Conservation (phyloP, 495 filamentous ascomycete genomes). For the Darksidea phi region DNA sequence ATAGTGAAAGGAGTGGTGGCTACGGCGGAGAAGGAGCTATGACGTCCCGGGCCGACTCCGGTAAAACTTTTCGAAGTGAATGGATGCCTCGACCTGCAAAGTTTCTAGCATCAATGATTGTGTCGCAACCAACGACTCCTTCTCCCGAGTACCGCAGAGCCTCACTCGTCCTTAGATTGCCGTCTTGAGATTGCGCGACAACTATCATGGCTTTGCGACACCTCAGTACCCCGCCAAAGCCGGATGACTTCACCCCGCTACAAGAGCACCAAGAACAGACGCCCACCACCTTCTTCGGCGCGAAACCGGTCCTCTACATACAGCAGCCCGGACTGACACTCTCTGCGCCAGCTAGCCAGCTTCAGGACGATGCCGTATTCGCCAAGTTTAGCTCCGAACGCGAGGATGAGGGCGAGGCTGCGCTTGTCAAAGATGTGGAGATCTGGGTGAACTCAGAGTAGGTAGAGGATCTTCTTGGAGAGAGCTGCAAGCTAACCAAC, state of each 20-base stretch:
- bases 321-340: conserved; percentile 64
- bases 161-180: too few relatives aligned
- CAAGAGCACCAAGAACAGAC: conserved; percentile 80
- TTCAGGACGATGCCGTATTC: conserved; percentile 35
- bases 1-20: too few relatives aligned
- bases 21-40: neutral
- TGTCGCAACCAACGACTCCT: neutral
- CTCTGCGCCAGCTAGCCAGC: conserved; percentile 48
- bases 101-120: neutral
- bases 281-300: conserved; percentile 76
- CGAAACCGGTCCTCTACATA: conserved; percentile 77
- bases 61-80: neutral
- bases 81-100: neutral
- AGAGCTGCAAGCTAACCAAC: neutral
- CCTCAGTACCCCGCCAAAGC: conserved; percentile 44
- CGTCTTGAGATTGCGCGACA: too few relatives aligned
- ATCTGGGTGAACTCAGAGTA: conserved; percentile 80
- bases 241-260: conserved; percentile 66
- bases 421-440: conserved; percentile 57
- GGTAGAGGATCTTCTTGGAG: conserved; percentile 36
- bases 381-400: conserved; percentile 18
- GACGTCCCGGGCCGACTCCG: neutral
- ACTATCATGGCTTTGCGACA: conserved; percentile 27
- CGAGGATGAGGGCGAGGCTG: conserved; percentile 39
- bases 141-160: neutral